Conservation (phyloP, 805 yeast genomes). For the Hanseniaspora clermontiae region DNA sequence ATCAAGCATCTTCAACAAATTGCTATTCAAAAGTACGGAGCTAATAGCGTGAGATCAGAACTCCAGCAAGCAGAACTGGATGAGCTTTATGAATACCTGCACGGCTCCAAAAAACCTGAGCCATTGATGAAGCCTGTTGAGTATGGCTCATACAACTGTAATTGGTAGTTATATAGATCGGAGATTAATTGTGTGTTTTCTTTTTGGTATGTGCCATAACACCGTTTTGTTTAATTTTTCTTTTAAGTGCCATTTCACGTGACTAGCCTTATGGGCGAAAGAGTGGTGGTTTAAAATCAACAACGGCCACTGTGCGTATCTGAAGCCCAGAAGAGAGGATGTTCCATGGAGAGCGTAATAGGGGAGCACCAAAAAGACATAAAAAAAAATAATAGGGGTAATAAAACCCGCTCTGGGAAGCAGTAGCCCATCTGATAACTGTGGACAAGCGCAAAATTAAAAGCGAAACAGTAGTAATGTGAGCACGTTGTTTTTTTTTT, state of each 20-base stretch:
- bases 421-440: too few species aligned
- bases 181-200: too few species aligned
- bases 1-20: neutral
- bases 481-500: too few species aligned
- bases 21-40: constrained; percentile 6
- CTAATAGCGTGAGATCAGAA: neutral
- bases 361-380: neutral
- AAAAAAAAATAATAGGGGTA: neutral
- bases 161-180: constrained; percentile 1
- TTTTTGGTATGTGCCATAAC: too few species aligned
- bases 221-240: neutral
- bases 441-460: too few species aligned
- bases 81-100: neutral
- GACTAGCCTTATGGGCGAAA: neutral
- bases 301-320: neutral
- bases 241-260: neutral
- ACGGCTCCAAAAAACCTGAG: constrained; percentile 5
- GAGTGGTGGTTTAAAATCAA: neutral
- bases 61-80: neutral
- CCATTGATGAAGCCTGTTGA: constrained; percentile 2
- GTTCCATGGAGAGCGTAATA: neutral
- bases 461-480: too few species aligned
- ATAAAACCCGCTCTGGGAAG: neutral
- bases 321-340: neutral
- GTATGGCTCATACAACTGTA: neutral